phyloP scores from a whole-genome alignment of 2,329 filamentous ascomycete genomes.

The Coniochaeta sp. region DNA sequence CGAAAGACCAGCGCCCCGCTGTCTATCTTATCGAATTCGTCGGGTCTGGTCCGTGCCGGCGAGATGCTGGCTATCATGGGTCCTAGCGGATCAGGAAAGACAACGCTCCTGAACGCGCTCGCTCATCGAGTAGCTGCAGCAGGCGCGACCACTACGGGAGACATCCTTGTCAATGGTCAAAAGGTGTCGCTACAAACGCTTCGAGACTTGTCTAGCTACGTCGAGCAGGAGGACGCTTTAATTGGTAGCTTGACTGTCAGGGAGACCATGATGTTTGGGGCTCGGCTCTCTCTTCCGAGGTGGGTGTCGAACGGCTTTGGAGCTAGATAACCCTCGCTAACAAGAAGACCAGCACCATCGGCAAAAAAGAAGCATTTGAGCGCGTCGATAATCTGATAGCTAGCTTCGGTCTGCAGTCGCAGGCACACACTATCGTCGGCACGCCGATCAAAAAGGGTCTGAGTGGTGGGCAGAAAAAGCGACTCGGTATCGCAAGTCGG shows the following conservation, averaged over 20 bases:
- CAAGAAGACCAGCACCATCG: constrained; percentile 34
- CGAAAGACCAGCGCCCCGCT: constrained; percentile 57
- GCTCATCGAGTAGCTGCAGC: constrained; percentile 45
- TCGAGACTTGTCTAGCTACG: constrained; percentile 63
- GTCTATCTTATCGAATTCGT: constrained; percentile 56
- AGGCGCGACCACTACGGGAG: constrained; percentile 45
- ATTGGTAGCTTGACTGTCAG: constrained; percentile 73
- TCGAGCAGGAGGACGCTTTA: constrained; percentile 82
- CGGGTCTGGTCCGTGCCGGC: constrained; percentile 53
- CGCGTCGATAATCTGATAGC: constrained; percentile 61
- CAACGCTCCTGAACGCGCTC: constrained; percentile 74
- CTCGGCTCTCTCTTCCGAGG: constrained; percentile 45
- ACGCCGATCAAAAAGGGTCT: constrained; percentile 79
- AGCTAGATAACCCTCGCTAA: neutral
- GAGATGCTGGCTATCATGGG: constrained; percentile 79
- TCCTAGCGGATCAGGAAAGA: constrained; percentile 68
- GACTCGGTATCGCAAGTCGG: constrained; percentile 72
- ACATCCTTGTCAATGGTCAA: constrained; percentile 57
- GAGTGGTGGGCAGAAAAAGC: constrained; percentile 76
- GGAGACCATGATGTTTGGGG: constrained; percentile 74
- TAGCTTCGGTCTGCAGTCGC: constrained; percentile 65
- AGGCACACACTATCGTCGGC: constrained; percentile 66
- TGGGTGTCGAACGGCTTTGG: neutral
- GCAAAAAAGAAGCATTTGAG: constrained; percentile 47
- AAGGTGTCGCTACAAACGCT: constrained; percentile 46